Conservation (phyloP, 2,329 filamentous ascomycete genomes). For the Lizonia empirigonia region DNA sequence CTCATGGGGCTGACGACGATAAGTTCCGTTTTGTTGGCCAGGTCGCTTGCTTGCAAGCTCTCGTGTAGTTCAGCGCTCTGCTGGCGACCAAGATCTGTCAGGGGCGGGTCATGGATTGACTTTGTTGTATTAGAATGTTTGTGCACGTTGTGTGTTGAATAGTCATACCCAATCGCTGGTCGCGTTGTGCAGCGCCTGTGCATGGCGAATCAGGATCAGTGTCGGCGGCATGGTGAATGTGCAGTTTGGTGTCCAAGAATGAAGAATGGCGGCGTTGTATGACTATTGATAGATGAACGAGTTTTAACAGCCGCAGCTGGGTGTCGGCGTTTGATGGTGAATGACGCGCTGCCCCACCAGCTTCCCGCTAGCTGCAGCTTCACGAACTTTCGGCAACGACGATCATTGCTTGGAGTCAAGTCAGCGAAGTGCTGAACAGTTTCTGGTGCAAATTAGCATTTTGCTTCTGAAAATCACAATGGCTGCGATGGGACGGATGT, state of each 20-base stretch:
- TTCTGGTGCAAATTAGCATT: background rate
- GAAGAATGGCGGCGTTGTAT: background rate
- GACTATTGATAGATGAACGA: background rate
- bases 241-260: background rate
- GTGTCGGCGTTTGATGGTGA: constrained; percentile 14
- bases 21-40: constrained; percentile 55
- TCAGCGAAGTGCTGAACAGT: background rate
- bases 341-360: constrained; percentile 17
- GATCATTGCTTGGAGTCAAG: background rate
- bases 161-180: constrained; percentile 43
- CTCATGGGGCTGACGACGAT: constrained; percentile 70
- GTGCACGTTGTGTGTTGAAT: too few species aligned
- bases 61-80: constrained; percentile 51
- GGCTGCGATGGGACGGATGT: background rate
- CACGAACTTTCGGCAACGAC: background rate
- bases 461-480: background rate
- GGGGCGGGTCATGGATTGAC: constrained; percentile 50
- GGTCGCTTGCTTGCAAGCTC: constrained; percentile 43
- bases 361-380: constrained; percentile 9
- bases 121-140: background rate
- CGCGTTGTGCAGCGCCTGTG: constrained; percentile 54
- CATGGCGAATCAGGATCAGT: constrained; percentile 54
- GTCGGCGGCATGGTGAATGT: constrained; percentile 52
- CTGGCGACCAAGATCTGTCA: constrained; percentile 50
- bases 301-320: constrained; percentile 14